Conservation (phyloP, 2,329 filamentous ascomycete species). For the Paracamarosporium sp. region DNA sequence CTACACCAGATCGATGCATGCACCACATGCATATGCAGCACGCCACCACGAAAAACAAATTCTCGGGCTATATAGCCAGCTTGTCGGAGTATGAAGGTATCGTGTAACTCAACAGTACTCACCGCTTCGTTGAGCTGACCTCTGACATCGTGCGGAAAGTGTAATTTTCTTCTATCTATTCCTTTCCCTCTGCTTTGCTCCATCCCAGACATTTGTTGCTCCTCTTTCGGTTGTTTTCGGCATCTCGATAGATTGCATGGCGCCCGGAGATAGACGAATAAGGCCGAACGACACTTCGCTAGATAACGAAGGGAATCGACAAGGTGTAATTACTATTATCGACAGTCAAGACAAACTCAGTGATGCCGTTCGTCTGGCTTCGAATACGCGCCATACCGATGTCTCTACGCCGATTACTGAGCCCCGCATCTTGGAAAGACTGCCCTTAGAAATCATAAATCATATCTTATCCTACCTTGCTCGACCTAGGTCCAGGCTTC, state of each 20-base stretch:
- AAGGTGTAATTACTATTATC: neutral
- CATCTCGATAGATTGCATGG: neutral
- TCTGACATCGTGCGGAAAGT: neutral
- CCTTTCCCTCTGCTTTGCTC: neutral
- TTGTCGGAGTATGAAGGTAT: constrained; percentile 22
- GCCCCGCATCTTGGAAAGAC: constrained; percentile 27
- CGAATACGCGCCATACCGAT: no score
- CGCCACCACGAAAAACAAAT: constrained; percentile 17
- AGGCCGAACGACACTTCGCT: neutral
- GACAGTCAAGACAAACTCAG: neutral
- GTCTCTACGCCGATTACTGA: neutral
- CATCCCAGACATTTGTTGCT: neutral
- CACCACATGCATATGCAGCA: constrained; percentile 4
- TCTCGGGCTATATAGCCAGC: constrained; percentile 4
- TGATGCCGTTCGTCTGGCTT: neutral
- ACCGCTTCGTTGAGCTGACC: constrained; percentile 6
- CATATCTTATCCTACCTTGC: constrained; percentile 37
- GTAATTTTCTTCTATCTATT: neutral
- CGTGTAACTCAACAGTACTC: constrained; percentile 9
- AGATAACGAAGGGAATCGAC: neutral
- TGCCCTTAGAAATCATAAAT: constrained; percentile 36
- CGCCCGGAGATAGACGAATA: neutral
- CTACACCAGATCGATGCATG: constrained; percentile 16
- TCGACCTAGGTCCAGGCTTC: constrained; percentile 34
- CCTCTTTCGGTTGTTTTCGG: neutral